Evolutionary conservation across 2,329 filamentous ascomycete genomes (phyloP).

Genomic region (Huntiella decipiens): DNA sequence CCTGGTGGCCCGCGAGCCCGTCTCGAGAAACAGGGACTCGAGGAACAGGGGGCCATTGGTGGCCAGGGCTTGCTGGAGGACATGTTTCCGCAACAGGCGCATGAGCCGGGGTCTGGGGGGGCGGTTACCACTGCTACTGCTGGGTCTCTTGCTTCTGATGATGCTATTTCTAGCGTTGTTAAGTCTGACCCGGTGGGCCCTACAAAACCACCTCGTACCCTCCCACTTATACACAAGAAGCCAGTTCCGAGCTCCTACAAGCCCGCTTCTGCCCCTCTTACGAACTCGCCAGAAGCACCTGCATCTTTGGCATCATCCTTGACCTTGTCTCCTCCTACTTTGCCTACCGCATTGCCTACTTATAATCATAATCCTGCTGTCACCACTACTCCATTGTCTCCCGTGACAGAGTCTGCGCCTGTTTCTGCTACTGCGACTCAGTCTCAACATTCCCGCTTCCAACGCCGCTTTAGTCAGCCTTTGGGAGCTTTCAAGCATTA

Average conservation of each 20-base stretch:
- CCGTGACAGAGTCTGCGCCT: neutral
- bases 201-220: conserved; percentile 3
- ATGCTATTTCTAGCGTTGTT: neutral
- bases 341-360: neutral
- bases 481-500: neutral
- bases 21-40: conserved; percentile 1
- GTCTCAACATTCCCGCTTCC: neutral
- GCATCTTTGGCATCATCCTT: neutral
- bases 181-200: neutral
- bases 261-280: neutral
- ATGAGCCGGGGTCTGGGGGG: neutral
- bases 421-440: neutral
- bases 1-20: neutral
- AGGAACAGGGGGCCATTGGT: neutral
- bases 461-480: neutral
- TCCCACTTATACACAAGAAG: conserved; percentile 3
- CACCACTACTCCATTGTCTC: neutral
- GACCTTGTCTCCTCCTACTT: neutral
- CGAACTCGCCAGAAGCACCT: neutral
- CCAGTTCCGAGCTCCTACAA: neutral
- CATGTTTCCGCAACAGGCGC: neutral
- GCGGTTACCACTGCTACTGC: neutral
- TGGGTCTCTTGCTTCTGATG: neutral
- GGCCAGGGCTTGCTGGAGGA: neutral
- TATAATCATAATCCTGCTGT: neutral